Percentiles rank a stretch among this genome's conserved stretches.
These are phyloP conservation scores for Dittrichia graveolens DNA, from an alignment of 129 eudicot species.

Conservation along the genomic window DNA sequence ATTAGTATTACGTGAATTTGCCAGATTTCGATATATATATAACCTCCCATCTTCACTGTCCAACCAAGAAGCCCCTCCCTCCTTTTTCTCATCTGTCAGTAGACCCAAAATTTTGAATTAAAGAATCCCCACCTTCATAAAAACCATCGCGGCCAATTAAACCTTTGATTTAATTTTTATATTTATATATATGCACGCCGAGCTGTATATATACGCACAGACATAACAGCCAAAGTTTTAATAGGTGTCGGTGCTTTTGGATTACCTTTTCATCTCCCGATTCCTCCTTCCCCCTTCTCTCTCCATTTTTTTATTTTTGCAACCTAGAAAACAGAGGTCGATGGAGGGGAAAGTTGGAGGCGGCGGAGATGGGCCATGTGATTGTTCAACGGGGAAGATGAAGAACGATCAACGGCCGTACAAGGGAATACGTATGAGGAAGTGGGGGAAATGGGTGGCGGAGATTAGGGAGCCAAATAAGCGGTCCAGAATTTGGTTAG, in stretches of 20 bases:
- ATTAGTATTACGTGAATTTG: too few species aligned
- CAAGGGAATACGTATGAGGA: conserved; percentile 92
- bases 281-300: not conserved
- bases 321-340: not conserved
- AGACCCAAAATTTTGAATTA: conserved; percentile 28
- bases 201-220: conserved; percentile 34
- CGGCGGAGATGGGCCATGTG: conserved; percentile 26
- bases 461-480: conserved; percentile 92
- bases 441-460: conserved; percentile 99
- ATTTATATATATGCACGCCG: conserved; percentile 1
- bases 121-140: conserved; percentile 32
- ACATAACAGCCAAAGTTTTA: conserved; percentile 8
- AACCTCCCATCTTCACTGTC: too few species aligned
- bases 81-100: conserved; percentile 31
- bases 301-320: not conserved
- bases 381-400: conserved; percentile 37
- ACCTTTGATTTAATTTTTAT: conserved; percentile 12
- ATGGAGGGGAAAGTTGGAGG: conserved; percentile 30
- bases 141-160: conserved; percentile 45
- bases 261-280: conserved; percentile 16
- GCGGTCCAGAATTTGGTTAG: conserved; percentile 91
- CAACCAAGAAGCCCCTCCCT: conserved; percentile 19
- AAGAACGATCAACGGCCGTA: conserved; percentile 57
- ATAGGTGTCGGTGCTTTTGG: conserved; percentile 55
- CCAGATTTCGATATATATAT: too few species aligned